Percentiles rank a stretch among this genome's conserved stretches.
phyloP scores from a whole-genome alignment of 192 early-diverging fungal species.

The Backusella australiensis region DNA sequence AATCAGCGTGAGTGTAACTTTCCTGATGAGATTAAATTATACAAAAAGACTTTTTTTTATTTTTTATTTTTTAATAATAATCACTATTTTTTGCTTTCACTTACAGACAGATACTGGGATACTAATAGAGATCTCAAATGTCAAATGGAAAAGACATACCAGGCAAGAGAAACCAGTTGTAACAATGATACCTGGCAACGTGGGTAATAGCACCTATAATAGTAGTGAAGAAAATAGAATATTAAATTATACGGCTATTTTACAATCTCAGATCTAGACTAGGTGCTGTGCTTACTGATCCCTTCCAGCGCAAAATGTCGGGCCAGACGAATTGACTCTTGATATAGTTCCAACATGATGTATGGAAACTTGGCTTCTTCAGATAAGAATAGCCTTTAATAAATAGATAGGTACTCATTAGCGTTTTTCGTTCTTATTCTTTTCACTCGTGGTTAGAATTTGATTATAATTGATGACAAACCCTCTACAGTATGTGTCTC shows the following conservation, averaged over 20 bases:
- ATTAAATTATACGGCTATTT: not conserved
- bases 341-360: not conserved
- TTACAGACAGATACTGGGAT: constrained; percentile 24
- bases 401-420: not conserved
- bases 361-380: not conserved
- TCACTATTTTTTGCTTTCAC: not conserved
- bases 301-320: constrained; percentile 32
- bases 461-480: not conserved
- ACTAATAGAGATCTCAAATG: constrained; percentile 15
- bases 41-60: not conserved
- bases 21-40: not conserved
- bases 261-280: not conserved
- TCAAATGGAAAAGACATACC: constrained; percentile 12
- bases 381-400: constrained; percentile 8
- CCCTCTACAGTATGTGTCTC: constrained; percentile 5
- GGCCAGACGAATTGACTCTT: constrained; percentile 22
- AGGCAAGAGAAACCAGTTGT: constrained; percentile 19
- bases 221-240: not conserved
- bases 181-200: constrained; percentile 17
- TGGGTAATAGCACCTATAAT: constrained; percentile 16
- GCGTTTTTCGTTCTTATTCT: not conserved
- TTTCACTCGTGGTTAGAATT: not conserved
- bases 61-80: not conserved
- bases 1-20: not conserved
- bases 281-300: constrained; percentile 21